Evolutionary conservation across 768 basidiomycete species (phyloP), one percentile per base, ranked within the genome.

Genomic region (Agrocybe praecox): DNA sequence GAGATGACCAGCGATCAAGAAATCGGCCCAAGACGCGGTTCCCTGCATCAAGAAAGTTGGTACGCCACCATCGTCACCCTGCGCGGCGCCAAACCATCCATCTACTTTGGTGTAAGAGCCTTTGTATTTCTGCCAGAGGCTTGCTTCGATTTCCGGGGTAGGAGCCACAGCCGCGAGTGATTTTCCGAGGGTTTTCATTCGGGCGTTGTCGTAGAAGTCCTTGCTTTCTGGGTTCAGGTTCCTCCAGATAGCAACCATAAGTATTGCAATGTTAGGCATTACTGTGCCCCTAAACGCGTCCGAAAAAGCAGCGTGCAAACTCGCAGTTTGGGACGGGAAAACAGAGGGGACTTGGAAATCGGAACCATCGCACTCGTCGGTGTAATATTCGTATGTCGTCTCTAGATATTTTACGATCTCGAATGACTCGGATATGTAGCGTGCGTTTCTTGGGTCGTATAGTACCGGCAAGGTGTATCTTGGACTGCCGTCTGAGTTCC

Each of bases 381-480:
- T 1, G 9, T 18, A 21, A 51, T 40, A 29, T 11, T 29, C 18
- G 34, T 51, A 51, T 23, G 50, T 51, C 6, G 22, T 51, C 14
- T 51, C 50, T 33, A 51, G 50, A 21, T 51, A 51, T 23, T 51
- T 36, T 6, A 36, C 50, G 11, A 51, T 36, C 18, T 14, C 26
- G 18, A 51, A 12, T 0, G 81, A 81, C 23, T 84, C 78, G 14
- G 72, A 53, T 18, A 82, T 52, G 22, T 71, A 55, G 0, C 60
- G 55, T 7, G 70, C 68, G 1, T 79, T 81, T 53, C 63, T 64
- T 2, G 74, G 74, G 62, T 85, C 81, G 51, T 74, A 64, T 55
- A 85, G 80, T 36, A 76, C 68, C 9, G 84, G 83, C 1, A 82
- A 63, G 15, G 74, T 79, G 64, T 79, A 78, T 45, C 62, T 55